Conservation (phyloP, 73 alveolate species). For the Paramecium sonneborni region DNA sequence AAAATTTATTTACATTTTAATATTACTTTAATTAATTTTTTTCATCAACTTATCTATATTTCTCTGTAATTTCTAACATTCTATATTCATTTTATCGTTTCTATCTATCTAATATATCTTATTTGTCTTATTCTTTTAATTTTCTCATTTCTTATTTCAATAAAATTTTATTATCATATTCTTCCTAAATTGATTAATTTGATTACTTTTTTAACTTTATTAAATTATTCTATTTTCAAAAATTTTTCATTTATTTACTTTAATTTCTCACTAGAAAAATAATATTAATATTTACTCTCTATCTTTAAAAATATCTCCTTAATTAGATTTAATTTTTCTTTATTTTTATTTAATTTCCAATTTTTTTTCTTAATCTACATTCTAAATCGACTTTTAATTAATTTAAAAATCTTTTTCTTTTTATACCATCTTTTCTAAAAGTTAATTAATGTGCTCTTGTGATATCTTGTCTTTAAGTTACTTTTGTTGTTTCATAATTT, state of each 20-base stretch:
- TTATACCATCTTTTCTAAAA: not conserved
- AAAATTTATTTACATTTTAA: not conserved
- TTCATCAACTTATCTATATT: conserved; percentile 11
- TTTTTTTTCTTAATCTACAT: conserved; percentile 3
- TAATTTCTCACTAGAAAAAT: conserved; percentile 2
- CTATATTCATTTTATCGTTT: not conserved
- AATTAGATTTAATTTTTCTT: not conserved
- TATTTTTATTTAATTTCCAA: not conserved
- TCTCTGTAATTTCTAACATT: not conserved
- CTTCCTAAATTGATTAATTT: not conserved
- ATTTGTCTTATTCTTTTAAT: not conserved
- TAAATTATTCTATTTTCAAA: not conserved
- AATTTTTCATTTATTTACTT: conserved; percentile 8
- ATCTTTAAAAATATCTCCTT: conserved; percentile 26
- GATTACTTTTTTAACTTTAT: not conserved
- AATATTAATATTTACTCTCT: not conserved
- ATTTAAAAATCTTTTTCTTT: not conserved
- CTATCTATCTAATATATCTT: not conserved
- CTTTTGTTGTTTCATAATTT: not conserved
- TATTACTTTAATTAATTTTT: not conserved
- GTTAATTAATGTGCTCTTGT: not conserved
- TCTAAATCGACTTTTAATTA: not conserved
- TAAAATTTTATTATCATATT: not conserved
- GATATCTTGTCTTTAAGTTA: not conserved
- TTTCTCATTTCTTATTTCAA: not conserved